Evolutionary conservation across 83 land plant genomes (phyloP).

Genomic region (Diphasiastrum complanatum): DNA sequence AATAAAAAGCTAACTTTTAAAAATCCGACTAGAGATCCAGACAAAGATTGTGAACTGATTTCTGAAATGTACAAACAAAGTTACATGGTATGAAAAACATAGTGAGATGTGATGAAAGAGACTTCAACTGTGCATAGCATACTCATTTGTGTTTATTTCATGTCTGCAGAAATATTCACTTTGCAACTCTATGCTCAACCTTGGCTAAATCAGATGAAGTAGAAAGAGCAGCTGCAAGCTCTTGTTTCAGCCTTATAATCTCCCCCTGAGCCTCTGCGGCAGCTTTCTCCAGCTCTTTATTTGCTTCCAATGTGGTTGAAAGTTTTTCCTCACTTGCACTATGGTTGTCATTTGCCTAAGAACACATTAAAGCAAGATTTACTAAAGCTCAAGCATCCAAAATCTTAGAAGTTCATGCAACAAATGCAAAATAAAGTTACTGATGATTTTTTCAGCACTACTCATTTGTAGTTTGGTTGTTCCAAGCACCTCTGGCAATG

Average conservation of each 20-base stretch:
- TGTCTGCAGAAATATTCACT: neutral
- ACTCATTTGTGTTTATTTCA: neutral
- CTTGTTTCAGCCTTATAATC: conserved; percentile 54
- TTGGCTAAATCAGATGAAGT: conserved; percentile 59
- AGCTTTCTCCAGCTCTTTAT: conserved; percentile 56
- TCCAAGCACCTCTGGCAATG: conserved; percentile 41
- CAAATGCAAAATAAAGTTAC: too few species aligned
- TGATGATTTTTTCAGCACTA: too few species aligned
- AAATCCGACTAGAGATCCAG: too few species aligned
- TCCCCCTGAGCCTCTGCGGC: conserved; percentile 50
- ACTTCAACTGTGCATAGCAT: neutral
- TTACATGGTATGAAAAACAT: neutral
- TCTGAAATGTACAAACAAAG: neutral
- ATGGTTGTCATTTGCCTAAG: conserved; percentile 28
- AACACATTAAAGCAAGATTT: neutral
- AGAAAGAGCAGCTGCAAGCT: conserved; percentile 59
- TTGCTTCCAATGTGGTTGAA: conserved; percentile 43
- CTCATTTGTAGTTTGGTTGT: too few species aligned
- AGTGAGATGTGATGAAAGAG: too few species aligned
- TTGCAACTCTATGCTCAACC: conserved; percentile 26
- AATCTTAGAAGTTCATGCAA: too few species aligned
- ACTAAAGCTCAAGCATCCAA: too few species aligned
- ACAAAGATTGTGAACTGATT: too few species aligned
- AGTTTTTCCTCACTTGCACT: conserved; percentile 29
- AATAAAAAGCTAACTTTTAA: too few species aligned